Evolutionary conservation across 345 rosid genomes (phyloP).

Genomic region (Turritis glabra): DNA sequence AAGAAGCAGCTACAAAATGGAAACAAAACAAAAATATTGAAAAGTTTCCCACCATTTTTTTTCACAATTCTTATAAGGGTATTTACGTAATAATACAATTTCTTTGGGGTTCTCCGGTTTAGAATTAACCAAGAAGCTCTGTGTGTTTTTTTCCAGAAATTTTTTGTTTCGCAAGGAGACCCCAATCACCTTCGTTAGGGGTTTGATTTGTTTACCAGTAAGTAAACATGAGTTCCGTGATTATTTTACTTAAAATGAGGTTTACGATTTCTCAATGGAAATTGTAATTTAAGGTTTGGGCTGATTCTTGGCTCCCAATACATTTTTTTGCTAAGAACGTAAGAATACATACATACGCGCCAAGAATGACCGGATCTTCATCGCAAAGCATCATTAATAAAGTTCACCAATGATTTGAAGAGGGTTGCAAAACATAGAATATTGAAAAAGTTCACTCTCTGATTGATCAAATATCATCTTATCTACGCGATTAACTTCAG

Average conservation of each 20-base stretch:
- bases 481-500: neutral
- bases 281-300: neutral
- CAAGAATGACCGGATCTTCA: neutral
- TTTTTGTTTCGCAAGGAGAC: no score
- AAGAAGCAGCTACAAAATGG: constrained; percentile 17
- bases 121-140: constrained; percentile 11
- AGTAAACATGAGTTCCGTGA: neutral
- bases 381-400: neutral
- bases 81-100: constrained; percentile 10
- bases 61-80: constrained; percentile 12
- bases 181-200: neutral
- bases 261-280: neutral
- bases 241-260: neutral
- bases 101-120: neutral
- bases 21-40: neutral
- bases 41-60: constrained; percentile 39
- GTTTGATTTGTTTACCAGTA: neutral
- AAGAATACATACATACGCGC: no score
- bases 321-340: no score
- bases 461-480: neutral
- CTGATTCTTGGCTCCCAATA: neutral
- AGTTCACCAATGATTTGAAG: neutral
- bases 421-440: neutral
- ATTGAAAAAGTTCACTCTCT: neutral
- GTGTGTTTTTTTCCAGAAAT: neutral